Base-by-base conservation (phyloP, 2,329 filamentous ascomycete genomes). In the Orbilia oligospora region DNA sequence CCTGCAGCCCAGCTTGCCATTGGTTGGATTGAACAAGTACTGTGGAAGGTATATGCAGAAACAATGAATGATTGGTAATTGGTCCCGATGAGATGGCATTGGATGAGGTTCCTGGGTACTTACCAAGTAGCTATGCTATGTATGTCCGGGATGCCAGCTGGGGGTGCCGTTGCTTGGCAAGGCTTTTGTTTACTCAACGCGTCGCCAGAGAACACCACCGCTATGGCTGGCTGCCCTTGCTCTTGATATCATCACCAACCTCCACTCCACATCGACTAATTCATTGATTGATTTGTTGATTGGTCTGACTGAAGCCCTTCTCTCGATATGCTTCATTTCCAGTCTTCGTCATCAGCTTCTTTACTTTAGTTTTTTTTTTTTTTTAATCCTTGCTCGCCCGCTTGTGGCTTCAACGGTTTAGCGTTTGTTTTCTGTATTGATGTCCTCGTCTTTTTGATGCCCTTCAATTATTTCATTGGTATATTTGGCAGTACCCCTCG, bases 111-210 rank as follows among this genome's bases (percentile, higher is more conserved):
- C n/a, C n/a, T 46, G n/a, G n/a, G n/a, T n/a, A n/a, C n/a, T n/a
- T n/a, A n/a, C n/a, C n/a, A n/a, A n/a, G n/a, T n/a, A n/a, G n/a
- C n/a, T n/a, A n/a, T n/a, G n/a, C n/a, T n/a, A n/a, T n/a, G n/a
- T n/a, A n/a, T n/a, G 44, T 12, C 20, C 10, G 12, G 48, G 48
- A 0, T 27, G 46, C 46, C 9, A 18, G 12, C 12, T 41, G 38
- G 9, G 22, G 53, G 9, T 58, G 33, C 44, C 4, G 22, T 69
- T 76, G 56, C 72, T 76, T 70, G 73, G 73, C 73, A 51, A 44
- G 71, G 16, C 66, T 46, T 66, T 77, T 77, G 73, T 77, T 77
- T 77, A 77, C 67, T 66, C 44, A 18, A 58, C 67, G 64, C 56
- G 20, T 63, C 44, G 12, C 41, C 51, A 46, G 27, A 49, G 71